Evolutionary conservation across 345 rosid species (phyloP).

Genomic region (Jatropha curcas): DNA sequence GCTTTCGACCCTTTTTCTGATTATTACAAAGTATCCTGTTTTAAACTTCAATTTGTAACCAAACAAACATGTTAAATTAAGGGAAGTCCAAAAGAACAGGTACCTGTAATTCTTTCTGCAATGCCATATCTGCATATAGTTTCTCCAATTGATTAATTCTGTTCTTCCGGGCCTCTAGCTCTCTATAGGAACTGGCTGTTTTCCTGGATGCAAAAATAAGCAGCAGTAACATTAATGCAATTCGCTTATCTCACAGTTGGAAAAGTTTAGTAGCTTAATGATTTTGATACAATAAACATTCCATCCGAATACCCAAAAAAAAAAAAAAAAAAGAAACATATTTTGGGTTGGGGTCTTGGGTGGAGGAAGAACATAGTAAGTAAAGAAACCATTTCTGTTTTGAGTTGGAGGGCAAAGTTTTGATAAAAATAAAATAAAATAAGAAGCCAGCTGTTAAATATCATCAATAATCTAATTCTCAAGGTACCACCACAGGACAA

Average conservation of each 20-base stretch:
- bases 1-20: constrained; percentile 80
- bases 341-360: neutral
- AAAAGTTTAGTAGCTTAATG: neutral
- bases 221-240: neutral
- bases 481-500: no score
- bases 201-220: constrained; percentile 44
- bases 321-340: no score
- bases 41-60: constrained; percentile 13
- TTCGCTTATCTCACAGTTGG: neutral
- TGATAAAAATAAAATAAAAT: neutral
- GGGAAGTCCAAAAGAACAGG: neutral
- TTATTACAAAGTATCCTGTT: neutral
- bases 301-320: neutral
- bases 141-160: constrained; percentile 69
- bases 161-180: constrained; percentile 66
- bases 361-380: neutral
- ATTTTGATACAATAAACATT: neutral
- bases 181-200: constrained; percentile 63
- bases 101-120: constrained; percentile 88
- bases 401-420: neutral
- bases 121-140: constrained; percentile 66
- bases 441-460: neutral
- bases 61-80: neutral
- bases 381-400: neutral
- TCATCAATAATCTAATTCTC: neutral